Evolutionary conservation across 257 asterid genomes (phyloP).

Genomic region (Solanum peruvianum): DNA sequence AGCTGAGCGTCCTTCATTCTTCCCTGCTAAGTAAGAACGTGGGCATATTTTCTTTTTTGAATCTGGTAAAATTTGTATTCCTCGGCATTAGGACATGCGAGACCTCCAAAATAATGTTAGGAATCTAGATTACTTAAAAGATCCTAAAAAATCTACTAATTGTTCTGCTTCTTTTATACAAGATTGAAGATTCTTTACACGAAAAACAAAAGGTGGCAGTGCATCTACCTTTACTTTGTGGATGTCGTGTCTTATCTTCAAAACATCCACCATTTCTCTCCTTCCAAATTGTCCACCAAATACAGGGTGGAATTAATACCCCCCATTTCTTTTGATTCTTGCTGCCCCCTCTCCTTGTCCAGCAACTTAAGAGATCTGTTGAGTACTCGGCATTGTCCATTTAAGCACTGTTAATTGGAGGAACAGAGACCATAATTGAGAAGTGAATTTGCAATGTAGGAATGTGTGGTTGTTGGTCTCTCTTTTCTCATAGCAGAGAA

Average conservation of each 20-base stretch:
- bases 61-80: not conserved
- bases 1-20: conserved; percentile 41
- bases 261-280: not conserved
- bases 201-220: not conserved
- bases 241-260: not conserved
- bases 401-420: not conserved
- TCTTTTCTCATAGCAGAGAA: not conserved
- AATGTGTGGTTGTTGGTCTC: not conserved
- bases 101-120: not conserved
- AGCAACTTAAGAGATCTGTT: not conserved
- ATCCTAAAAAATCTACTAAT: not conserved
- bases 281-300: not conserved
- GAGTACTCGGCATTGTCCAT: not conserved
- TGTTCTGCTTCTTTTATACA: not conserved
- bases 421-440: not conserved
- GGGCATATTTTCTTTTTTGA: not conserved
- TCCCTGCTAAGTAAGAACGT: conserved; percentile 21
- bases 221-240: not conserved
- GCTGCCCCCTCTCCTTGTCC: not conserved
- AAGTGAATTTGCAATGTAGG: not conserved
- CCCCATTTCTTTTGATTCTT: not conserved
- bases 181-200: no score
- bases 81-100: not conserved
- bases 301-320: not conserved
- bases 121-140: not conserved